These are phyloP conservation scores for Spergularia marina DNA, from an alignment of 148 eudicot genomes.

Conservation along the genomic window DNA sequence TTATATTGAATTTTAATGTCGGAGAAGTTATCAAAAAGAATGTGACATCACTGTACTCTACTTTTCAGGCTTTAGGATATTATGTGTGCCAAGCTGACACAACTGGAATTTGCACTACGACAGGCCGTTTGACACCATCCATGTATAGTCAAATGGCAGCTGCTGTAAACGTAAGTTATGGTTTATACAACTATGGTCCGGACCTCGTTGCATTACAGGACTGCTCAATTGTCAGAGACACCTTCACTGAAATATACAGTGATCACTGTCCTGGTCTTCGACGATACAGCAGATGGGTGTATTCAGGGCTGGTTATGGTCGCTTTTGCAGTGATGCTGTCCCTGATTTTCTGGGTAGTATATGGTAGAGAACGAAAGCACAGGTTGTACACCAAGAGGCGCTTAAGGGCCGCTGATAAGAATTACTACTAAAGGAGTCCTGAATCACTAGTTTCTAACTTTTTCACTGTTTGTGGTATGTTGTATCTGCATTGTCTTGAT, in stretches of 20 bases:
- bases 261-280: conserved; percentile 67
- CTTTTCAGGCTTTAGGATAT: conserved; percentile 52
- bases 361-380: conserved; percentile 77
- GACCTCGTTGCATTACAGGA: conserved; percentile 75
- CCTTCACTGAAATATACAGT: conserved; percentile 49
- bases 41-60: not conserved
- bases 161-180: conserved; percentile 62
- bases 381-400: conserved; percentile 51
- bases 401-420: conserved; percentile 22
- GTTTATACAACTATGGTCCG: conserved; percentile 56
- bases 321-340: conserved; percentile 71
- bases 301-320: conserved; percentile 67
- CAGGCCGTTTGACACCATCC: conserved; percentile 69
- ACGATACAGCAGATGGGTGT: conserved; percentile 62
- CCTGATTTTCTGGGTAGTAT: conserved; percentile 75
- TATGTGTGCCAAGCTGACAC: conserved; percentile 67
- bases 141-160: conserved; percentile 61
- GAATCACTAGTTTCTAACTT: not conserved
- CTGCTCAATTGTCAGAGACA: conserved; percentile 70
- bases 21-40: too few relatives aligned
- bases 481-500: not conserved
- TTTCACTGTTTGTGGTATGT: not conserved
- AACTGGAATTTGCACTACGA: conserved; percentile 55
- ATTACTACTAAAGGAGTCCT: not conserved
- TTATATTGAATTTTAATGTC: too few relatives aligned